Evolutionary conservation across 345 rosid species (phyloP), one percentile per base, ranked within the genome.

Genomic region (Murraya paniculata): DNA sequence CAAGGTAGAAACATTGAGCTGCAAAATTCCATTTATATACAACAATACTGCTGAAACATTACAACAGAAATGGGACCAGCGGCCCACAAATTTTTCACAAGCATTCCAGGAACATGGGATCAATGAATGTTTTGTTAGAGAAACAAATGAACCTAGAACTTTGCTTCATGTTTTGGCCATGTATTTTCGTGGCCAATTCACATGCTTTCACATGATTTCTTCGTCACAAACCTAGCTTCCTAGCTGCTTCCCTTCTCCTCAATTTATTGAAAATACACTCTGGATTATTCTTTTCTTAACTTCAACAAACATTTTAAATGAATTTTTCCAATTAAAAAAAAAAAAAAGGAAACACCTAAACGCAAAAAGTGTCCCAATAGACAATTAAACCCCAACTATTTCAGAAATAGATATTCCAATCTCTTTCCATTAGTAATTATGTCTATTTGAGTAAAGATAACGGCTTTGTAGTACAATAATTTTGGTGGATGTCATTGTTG

Each of bases 81-180:
- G 0, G 33, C 57, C 16, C 41, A 30, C 58, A 41, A 7, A 48
- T 30, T 11, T 48, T 64, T 48, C 64, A 22, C 60, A 28, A 22
- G 33, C 28, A 30, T 50, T 74, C 60, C 70, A 45, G 55, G 62
- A 35, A 45, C 68, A 64, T 53, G 72, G 72, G 79, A 64, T 61
- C 27, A 35, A 55, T 76, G 25, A 55, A 64, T 41, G 38, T 39
- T 28, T 36, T 6, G 6, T 38, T 38, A 41, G 5, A 69, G 33
- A 68, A 14, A 25, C 13, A 70, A 48, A 18, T 70, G n/a, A 28
- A 53, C 10, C 48, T 39, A 6, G 27, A 9, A 19, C 22, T 59
- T 64, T 76, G 79, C 79, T 76, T 76, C 50, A 35, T 66, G 64
- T 76, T 76, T 48, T 33, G 64, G 64, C 58, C 6, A 31, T 74